Base-by-base conservation (phyloP, 1,284 basidiomycete genomes). In the Irpex sp. region DNA sequence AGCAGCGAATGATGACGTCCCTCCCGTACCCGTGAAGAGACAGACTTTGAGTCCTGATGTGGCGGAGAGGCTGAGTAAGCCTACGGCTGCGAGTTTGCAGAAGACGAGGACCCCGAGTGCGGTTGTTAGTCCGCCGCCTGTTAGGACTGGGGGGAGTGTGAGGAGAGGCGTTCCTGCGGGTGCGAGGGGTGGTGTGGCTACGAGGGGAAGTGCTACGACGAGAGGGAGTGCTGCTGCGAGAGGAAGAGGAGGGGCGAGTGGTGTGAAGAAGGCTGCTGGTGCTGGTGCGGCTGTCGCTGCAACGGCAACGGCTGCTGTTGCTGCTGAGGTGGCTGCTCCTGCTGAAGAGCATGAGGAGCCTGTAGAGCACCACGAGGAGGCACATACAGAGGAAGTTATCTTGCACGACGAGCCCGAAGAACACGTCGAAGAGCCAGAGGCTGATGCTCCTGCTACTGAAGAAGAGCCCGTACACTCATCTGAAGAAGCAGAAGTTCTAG, bases 1-100 rank as follows among this genome's bases (percentile, higher is more conserved):
- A 54, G 82, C 80, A 67, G 77, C 80, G 2, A 75, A 76, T 3
- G 28, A 33, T n/a, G 76, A 77, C 1, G 58, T 8, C 18, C 71
- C 76, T 6, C 77, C 83, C 0, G 75, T 77, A 0, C 80, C 85
- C 1, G 71, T 73, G 28, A 84, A 80, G 75, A 88, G 86, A 73
- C 56, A 65, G 6, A 68, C 74, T 14, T 75, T 79, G 2, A 63
- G 82, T 55, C 80, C 80, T 63, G 78, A 76, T 57, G 78, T 75
- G 28, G 74, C 78, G 3, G 86, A 88, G 61, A 78, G 88, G 53
- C 74, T 91, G 52, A 87, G 82, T 72, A 90, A 90, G 71, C 90
- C 88, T 10, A 91, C 89, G 0, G 87, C 89, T 12, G 85, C 90
- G 48, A 88, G 87, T 14, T 72, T 88, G 62, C 84, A 83, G 33